phyloP scores from a whole-genome alignment of 345 rosid genomes.

The Leavenworthia alabamica region DNA sequence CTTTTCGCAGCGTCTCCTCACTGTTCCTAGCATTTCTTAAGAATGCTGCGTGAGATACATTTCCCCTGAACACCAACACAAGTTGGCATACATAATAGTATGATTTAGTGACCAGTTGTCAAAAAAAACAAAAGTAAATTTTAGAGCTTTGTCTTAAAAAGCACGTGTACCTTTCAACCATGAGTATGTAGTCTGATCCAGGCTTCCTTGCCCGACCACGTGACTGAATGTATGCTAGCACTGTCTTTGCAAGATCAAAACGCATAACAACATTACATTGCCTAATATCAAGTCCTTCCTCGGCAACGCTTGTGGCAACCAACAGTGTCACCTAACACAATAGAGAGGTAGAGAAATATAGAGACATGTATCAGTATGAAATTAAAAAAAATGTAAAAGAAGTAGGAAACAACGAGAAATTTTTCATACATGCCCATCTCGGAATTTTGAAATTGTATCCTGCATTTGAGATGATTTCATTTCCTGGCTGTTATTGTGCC shows the following conservation, averaged over 20 bases:
- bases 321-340: constrained; percentile 66
- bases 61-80: constrained; percentile 48
- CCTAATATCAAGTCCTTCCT: constrained; percentile 98
- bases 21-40: constrained; percentile 92
- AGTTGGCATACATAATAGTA: neutral
- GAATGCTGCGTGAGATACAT: constrained; percentile 81
- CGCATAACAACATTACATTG: constrained; percentile 99
- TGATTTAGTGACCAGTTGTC: neutral
- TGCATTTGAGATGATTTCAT: constrained; percentile 95
- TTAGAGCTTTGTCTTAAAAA: neutral
- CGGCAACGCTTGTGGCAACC: constrained; percentile 98
- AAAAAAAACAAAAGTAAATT: neutral
- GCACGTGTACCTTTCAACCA: constrained; percentile 78
- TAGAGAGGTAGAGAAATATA: neutral
- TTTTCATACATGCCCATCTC: constrained; percentile 84
- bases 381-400: neutral
- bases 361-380: neutral
- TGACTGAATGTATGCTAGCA: constrained; percentile 94
- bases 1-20: constrained; percentile 94
- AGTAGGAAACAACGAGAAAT: neutral
- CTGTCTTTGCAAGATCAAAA: constrained; percentile 98
- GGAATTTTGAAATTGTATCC: constrained; percentile 82
- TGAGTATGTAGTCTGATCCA: constrained; percentile 96
- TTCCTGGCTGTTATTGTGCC: constrained; percentile 95
- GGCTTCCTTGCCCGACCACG: constrained; percentile 99